Evolutionary conservation across 1,284 basidiomycete species (phyloP).

Genomic region (Cutaneotrichosporon sp.): DNA sequence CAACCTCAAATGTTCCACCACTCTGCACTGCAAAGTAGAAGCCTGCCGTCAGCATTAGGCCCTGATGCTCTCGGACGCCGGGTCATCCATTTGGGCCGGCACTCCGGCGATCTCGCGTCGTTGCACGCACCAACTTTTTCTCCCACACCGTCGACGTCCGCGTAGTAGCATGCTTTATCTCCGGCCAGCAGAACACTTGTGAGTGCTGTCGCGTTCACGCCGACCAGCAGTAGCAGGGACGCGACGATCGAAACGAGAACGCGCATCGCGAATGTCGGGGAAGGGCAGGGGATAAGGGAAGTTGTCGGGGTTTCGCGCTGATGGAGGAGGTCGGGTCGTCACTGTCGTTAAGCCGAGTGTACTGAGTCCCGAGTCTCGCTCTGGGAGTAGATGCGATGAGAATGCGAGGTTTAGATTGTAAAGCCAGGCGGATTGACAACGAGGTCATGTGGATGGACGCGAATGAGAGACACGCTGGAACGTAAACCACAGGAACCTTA

Average conservation of each 20-base stretch:
- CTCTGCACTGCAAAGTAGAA: constrained; percentile 76
- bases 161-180: constrained; percentile 88
- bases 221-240: constrained; percentile 17
- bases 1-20: constrained; percentile 94
- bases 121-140: constrained; percentile 46
- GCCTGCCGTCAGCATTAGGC: constrained; percentile 25
- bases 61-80: too few relatives aligned
- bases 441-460: too few relatives aligned
- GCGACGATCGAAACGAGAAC: constrained; percentile 6
- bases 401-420: too few relatives aligned
- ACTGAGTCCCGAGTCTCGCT: too few relatives aligned
- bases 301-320: too few relatives aligned
- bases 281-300: neutral
- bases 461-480: too few relatives aligned
- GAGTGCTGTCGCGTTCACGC: constrained; percentile 59
- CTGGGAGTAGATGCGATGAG: too few relatives aligned
- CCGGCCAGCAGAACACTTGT: constrained; percentile 82
- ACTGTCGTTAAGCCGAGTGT: too few relatives aligned
- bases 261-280: constrained; percentile 5
- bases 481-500: too few relatives aligned
- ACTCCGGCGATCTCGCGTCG: neutral
- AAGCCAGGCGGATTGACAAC: too few relatives aligned
- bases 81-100: neutral
- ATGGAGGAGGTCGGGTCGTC: too few relatives aligned
- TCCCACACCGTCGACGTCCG: constrained; percentile 70